Evolutionary conservation across 2,329 filamentous ascomycete genomes (phyloP).

Genomic region (Cercospora zeina): DNA sequence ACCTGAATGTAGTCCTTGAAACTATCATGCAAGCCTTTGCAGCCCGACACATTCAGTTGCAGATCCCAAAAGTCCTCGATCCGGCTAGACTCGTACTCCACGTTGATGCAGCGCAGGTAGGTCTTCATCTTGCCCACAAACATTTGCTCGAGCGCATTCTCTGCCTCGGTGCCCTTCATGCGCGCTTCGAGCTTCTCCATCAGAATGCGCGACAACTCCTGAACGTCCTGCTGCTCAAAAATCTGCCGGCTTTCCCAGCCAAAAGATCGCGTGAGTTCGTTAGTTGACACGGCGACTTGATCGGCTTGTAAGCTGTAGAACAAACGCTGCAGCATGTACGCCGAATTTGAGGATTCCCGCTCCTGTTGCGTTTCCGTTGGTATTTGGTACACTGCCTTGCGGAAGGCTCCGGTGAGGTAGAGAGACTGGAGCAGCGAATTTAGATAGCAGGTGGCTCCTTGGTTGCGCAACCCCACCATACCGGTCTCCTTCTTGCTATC

Average conservation of each 20-base stretch:
- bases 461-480: slow-evolving; percentile 94
- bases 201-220: slow-evolving; percentile 91
- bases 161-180: slow-evolving; percentile 94
- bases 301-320: slow-evolving; percentile 95
- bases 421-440: slow-evolving; percentile 52
- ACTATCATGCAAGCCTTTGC: slow-evolving; percentile 88
- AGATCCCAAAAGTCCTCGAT: slow-evolving; percentile 99
- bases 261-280: slow-evolving; percentile 92
- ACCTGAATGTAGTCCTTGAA: slow-evolving; percentile 96
- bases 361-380: slow-evolving; percentile 83
- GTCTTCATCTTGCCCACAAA: slow-evolving; percentile 99
- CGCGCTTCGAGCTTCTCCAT: slow-evolving; percentile 97
- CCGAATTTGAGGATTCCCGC: slow-evolving; percentile 70
- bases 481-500: slow-evolving; percentile 99
- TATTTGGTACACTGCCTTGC: slow-evolving; percentile 96
- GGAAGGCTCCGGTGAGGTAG: slow-evolving; percentile 73
- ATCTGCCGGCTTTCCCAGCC: slow-evolving; percentile 98
- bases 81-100: slow-evolving; percentile 93
- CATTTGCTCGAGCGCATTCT: slow-evolving; percentile 84
- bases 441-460: slow-evolving; percentile 70
- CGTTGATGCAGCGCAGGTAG: slow-evolving; percentile 97
- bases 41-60: slow-evolving; percentile 92
- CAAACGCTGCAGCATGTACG: slow-evolving; percentile 87
- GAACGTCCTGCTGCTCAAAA: slow-evolving; percentile 98
- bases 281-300: slow-evolving; percentile 78